A percentile compares a stretch with the other conserved stretches of the same genome.
phyloP scores from a whole-genome alignment of 768 basidiomycete genomes.

The Mycena polygramma region DNA sequence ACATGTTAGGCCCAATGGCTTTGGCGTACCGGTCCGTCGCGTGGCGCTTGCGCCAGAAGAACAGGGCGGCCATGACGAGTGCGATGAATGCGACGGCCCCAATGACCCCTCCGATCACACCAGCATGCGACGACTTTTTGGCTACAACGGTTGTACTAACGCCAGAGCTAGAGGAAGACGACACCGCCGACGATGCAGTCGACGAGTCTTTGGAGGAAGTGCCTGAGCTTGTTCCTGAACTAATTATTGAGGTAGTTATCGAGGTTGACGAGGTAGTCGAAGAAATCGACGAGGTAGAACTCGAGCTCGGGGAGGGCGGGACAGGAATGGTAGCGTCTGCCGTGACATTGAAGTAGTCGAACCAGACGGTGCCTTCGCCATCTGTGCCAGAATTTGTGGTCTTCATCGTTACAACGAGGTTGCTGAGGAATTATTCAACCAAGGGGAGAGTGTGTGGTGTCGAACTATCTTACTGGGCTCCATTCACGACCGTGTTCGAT shows the following conservation, averaged over 20 bases:
- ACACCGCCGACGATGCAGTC: no score
- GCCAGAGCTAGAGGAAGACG: no score
- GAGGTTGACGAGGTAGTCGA: no score
- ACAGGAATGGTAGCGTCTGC: not conserved
- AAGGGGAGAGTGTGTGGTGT: not conserved
- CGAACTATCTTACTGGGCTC: not conserved
- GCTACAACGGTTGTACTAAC: no score
- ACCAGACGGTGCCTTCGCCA: slow-evolving; percentile 2
- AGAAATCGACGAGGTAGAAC: no score
- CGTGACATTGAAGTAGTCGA: slow-evolving; percentile 1
- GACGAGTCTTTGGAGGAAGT: no score
- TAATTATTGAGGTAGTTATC: no score
- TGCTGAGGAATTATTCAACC: not conserved
- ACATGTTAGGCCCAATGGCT: not conserved
- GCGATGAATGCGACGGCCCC: not conserved
- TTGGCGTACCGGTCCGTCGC: not conserved
- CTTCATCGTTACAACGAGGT: not conserved
- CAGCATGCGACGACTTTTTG: not conserved
- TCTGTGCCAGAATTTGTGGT: not conserved
- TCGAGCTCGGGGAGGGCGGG: not conserved
- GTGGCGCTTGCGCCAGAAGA: not conserved
- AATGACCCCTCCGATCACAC: not conserved
- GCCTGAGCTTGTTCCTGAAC: no score
- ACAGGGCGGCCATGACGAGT: not conserved
- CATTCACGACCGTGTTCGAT: not conserved